These are phyloP conservation scores for Limtongia smithiae DNA, from an alignment of 805 yeast species.

Conservation along the genomic window DNA sequence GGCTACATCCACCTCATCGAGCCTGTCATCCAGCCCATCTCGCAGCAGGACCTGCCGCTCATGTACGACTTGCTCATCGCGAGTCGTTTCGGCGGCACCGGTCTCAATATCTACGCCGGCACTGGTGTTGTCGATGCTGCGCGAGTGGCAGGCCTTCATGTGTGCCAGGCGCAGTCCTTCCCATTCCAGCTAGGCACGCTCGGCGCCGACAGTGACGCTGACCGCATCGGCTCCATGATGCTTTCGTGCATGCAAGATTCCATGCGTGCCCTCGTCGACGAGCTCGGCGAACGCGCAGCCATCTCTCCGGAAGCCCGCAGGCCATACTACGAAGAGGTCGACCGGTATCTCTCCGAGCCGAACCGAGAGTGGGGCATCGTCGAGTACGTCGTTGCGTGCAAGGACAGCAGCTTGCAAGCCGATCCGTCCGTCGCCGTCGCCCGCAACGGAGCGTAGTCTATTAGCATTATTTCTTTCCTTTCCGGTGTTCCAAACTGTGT, in stretches of 20 bases:
- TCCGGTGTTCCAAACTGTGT: no score
- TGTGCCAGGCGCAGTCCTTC: constrained; percentile 2
- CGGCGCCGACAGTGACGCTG: constrained; percentile 3
- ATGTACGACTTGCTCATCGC: not conserved
- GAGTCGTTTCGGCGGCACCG: not conserved
- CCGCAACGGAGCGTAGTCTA: no score
- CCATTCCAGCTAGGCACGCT: constrained; percentile 12
- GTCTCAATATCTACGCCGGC: constrained; percentile 4
- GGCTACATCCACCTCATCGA: constrained; percentile 19
- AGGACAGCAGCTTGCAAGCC: not conserved
- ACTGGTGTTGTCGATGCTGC: not conserved
- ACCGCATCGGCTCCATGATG: constrained; percentile 14
- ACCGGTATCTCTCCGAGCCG: not conserved
- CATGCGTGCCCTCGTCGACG: not conserved
- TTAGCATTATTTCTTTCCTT: no score
- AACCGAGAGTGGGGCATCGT: not conserved
- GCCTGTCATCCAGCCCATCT: constrained; percentile 4
- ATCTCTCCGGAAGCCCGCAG: not conserved
- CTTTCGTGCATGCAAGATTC: constrained; percentile 4
- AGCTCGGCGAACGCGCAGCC: not conserved
- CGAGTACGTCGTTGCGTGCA: constrained; percentile 4
- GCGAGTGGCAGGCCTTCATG: constrained; percentile 5
- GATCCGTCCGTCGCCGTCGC: no score
- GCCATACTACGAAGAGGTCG: not conserved
- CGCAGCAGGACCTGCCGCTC: not conserved